A percentile compares a stretch with the other conserved stretches of the same genome.
phyloP scores from a whole-genome alignment of 2,329 filamentous ascomycete genomes.

The Zymoseptoria crescenta region DNA sequence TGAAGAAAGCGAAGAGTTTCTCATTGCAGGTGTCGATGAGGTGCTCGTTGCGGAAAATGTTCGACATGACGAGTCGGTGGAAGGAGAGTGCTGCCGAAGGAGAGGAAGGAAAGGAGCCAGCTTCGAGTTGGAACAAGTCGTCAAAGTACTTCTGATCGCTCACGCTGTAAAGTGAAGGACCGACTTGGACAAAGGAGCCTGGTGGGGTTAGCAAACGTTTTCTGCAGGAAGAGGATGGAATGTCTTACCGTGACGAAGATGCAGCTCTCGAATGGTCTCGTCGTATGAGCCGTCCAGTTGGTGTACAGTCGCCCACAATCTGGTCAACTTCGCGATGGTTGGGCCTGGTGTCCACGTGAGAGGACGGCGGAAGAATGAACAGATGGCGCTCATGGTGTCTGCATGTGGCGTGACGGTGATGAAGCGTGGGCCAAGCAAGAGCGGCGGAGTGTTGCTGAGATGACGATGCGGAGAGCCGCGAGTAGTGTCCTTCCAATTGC shows the following conservation, averaged over 20 bases:
- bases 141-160: neutral
- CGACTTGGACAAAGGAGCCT: constrained; percentile 16
- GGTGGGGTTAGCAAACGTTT: neutral
- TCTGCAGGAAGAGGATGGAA: neutral
- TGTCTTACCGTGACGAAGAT: constrained; percentile 10
- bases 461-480: neutral
- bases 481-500: neutral
- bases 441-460: neutral
- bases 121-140: neutral
- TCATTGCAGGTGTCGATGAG: constrained; percentile 15
- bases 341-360: constrained; percentile 13
- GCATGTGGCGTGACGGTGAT: neutral
- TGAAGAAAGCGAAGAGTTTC: constrained; percentile 7
- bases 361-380: constrained; percentile 2
- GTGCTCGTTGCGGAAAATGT: constrained; percentile 11
- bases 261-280: constrained; percentile 9
- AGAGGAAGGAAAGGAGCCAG: neutral
- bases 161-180: constrained; percentile 6
- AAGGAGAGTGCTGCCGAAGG: neutral
- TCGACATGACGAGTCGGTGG: constrained; percentile 9
- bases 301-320: constrained; percentile 16
- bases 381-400: neutral
- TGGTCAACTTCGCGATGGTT: constrained; percentile 15
- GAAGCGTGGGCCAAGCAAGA: neutral
- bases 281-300: constrained; percentile 14